A percentile compares a stretch with the other conserved stretches of the same genome.
phyloP scores from a whole-genome alignment of 768 basidiomycete species.

The Termitomyces eurrhizus region DNA sequence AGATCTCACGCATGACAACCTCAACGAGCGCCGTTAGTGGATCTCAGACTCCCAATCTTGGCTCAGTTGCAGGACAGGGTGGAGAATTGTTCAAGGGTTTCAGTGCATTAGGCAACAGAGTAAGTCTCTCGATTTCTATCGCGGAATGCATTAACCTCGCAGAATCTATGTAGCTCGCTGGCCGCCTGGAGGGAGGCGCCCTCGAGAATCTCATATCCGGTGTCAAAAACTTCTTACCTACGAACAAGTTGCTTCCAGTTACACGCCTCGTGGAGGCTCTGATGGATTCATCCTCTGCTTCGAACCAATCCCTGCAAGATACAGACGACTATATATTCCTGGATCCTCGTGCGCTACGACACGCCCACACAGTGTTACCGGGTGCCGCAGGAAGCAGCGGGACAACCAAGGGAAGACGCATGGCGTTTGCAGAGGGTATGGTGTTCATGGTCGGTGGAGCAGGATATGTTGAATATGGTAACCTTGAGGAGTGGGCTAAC shows the following conservation, averaged over 20 bases:
- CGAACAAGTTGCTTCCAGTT: slow-evolving; percentile 88
- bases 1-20: slow-evolving; percentile 89
- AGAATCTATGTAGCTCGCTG: slow-evolving; percentile 65
- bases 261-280: slow-evolving; percentile 93
- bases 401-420: slow-evolving; percentile 38
- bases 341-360: slow-evolving; percentile 81
- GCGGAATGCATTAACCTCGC: not conserved
- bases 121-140: slow-evolving; percentile 30
- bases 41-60: slow-evolving; percentile 62
- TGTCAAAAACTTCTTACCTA: slow-evolving; percentile 96
- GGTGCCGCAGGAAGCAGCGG: slow-evolving; percentile 51
- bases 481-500: slow-evolving; percentile 89
- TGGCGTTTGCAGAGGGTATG: slow-evolving; percentile 85
- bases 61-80: slow-evolving; percentile 58
- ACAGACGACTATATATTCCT: slow-evolving; percentile 96
- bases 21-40: slow-evolving; percentile 54
- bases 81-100: slow-evolving; percentile 93
- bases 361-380: slow-evolving; percentile 44
- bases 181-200: slow-evolving; percentile 92
- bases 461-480: slow-evolving; percentile 96
- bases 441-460: slow-evolving; percentile 97
- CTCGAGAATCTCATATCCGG: slow-evolving; percentile 95
- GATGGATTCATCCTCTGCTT: slow-evolving; percentile 94
- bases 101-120: slow-evolving; percentile 86
- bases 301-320: slow-evolving; percentile 91